Conservation (phyloP, 257 asterid genomes). For the Vinca minor region DNA sequence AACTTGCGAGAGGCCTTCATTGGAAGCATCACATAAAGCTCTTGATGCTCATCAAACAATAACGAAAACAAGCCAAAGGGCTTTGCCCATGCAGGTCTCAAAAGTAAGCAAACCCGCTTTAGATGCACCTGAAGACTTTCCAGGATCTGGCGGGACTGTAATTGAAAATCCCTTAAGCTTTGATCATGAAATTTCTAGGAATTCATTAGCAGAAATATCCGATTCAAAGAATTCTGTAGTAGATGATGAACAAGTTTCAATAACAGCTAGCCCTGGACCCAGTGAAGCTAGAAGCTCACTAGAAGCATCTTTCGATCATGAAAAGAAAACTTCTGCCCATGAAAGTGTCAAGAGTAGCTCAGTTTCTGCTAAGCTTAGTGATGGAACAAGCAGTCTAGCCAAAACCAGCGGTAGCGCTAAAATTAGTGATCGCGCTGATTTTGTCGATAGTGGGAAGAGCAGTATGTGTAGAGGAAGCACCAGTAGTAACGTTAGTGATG, state of each 20-base stretch:
- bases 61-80: conserved; percentile 8
- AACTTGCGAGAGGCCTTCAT: conserved; percentile 13
- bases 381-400: conserved; percentile 39
- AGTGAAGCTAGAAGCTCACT: conserved; percentile 21
- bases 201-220: conserved; percentile 21
- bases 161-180: background rate
- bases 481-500: conserved; percentile 33
- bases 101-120: conserved; percentile 9
- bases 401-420: conserved; percentile 56
- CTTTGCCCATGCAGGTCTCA: conserved; percentile 14
- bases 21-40: conserved; percentile 8
- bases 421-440: conserved; percentile 46
- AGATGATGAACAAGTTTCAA: conserved; percentile 21
- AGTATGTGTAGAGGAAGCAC: conserved; percentile 83
- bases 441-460: conserved; percentile 73
- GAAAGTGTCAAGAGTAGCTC: conserved; percentile 33
- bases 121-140: conserved; percentile 3
- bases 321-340: conserved; percentile 26
- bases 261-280: conserved; percentile 6
- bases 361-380: conserved; percentile 43
- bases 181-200: conserved; percentile 7
- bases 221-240: conserved; percentile 12
- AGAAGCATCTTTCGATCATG: conserved; percentile 26
- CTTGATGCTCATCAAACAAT: conserved; percentile 15
- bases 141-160: conserved; percentile 19